Base-by-base conservation (phyloP, 1,284 basidiomycete genomes). In the Moesziomyces sp. region DNA sequence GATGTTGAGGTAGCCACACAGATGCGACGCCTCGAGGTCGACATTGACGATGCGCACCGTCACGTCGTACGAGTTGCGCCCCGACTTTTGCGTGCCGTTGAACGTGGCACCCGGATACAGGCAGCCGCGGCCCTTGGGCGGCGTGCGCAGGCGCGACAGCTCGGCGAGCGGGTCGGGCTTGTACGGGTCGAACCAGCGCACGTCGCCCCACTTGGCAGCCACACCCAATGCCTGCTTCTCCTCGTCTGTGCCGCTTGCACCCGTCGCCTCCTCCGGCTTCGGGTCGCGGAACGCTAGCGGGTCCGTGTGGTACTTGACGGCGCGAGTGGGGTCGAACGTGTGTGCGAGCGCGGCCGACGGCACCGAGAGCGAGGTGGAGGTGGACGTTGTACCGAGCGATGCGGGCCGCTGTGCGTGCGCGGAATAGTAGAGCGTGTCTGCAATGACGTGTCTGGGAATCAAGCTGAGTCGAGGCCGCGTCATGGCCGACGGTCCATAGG, bases 1-100 rank as follows among this genome's bases (percentile, higher is more conserved):
- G 43, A 84, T 84, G 53, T 83, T 80, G 57, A 84, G 77, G 44
- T 80, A 83, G 44, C 83, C 83, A 30, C 79, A 79, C 13, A 83
- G 66, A 43, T 75, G 75, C 10, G 80, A 82, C 1, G 77, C 63
- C 42, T 65, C 61, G 23, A 83, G 56, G 49, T 83, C 81, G 16
- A 83, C 78, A 45, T 83, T 78, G 46, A 82, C 74, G 19, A 83
- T 77, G 34, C 76, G 68, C 10, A 82, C 81, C 3, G 72, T 73
- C 30, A 83, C 82, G 24, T 81, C 74, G 57, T 83, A 83, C 52
- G 68, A 77, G 45, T 76, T 79, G n/a, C 70, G 57, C 6, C 77
- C 80, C 11, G 75, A 78, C 38, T 70, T 78, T 47, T 83, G 81
- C 34, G 78, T 78, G 26, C 81, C 82, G 23, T 74, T 58, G 58